Evolutionary conservation across 2,329 filamentous ascomycete species (phyloP).

Genomic region (Grosmannia penicillata): DNA sequence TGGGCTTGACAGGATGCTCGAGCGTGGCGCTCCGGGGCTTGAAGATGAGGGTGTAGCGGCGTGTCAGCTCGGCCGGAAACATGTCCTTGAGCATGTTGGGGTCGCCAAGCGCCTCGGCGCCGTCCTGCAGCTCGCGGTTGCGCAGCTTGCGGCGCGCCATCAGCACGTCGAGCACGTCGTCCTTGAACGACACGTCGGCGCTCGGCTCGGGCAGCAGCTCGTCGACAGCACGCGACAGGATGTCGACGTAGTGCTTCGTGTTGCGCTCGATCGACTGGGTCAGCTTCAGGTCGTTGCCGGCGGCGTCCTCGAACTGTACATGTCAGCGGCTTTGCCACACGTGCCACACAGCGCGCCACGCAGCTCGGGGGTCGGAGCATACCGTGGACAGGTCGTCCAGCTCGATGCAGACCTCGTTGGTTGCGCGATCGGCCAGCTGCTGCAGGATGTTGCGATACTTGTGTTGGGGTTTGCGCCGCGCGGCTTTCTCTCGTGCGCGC

Average conservation of each 20-base stretch:
- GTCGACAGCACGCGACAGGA: conserved; percentile 79
- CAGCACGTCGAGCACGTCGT: conserved; percentile 91
- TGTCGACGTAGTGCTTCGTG: conserved; percentile 88
- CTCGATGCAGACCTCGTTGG: conserved; percentile 69
- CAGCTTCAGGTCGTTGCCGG: conserved; percentile 51
- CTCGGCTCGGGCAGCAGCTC: conserved; percentile 68
- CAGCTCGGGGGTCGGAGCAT: no score
- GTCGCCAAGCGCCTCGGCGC: conserved; percentile 51
- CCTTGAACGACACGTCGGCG: conserved; percentile 80
- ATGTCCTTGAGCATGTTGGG: conserved; percentile 54
- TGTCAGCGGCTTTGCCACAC: conserved; percentile 1
- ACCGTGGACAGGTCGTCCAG: conserved; percentile 73
- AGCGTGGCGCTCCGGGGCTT: conserved; percentile 69
- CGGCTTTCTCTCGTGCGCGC: conserved; percentile 33
- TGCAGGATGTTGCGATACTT: conserved; percentile 88
- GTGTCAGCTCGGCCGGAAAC: conserved; percentile 83
- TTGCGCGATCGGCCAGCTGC: conserved; percentile 66
- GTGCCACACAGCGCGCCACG: not conserved
- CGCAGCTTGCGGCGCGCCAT: conserved; percentile 81
- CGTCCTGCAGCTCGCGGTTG: conserved; percentile 60
- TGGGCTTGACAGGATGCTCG: conserved; percentile 45
- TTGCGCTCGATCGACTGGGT: conserved; percentile 80
- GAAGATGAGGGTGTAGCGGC: conserved; percentile 91
- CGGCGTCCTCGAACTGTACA: conserved; percentile 59
- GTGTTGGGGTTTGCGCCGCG: conserved; percentile 44